Percentiles rank a stretch among this genome's conserved stretches.
These are phyloP conservation scores for Fonsecaea monophora DNA, from an alignment of 2,329 filamentous ascomycete species.

Conservation along the genomic window DNA sequence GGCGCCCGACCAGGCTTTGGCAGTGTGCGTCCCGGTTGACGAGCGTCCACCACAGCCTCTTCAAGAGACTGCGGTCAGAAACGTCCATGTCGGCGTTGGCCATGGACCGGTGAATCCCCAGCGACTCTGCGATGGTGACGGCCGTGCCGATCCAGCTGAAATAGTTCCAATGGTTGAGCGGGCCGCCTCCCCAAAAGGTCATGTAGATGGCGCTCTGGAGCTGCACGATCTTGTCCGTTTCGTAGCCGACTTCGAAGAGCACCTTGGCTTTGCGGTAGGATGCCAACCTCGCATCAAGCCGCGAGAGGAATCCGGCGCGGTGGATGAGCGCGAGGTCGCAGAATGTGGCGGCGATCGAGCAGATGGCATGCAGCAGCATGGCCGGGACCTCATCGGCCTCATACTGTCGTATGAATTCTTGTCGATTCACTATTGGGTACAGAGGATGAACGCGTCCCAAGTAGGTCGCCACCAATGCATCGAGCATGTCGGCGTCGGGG, in stretches of 20 bases:
- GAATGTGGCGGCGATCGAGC: constrained; percentile 8
- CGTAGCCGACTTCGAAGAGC: constrained; percentile 19
- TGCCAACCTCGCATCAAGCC: background rate
- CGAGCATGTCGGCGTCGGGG: background rate
- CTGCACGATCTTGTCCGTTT: constrained; percentile 13
- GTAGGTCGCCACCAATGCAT: background rate
- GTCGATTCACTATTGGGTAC: constrained; percentile 20
- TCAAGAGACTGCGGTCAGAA: constrained; percentile 8
- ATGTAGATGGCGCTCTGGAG: constrained; percentile 10
- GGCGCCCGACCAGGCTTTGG: constrained; percentile 9
- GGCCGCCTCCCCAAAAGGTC: constrained; percentile 12
- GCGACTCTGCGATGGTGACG: constrained; percentile 16
- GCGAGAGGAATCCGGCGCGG: background rate
- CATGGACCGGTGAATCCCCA: constrained; percentile 20
- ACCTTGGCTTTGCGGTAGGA: constrained; percentile 19
- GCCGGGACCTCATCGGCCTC: constrained; percentile 7
- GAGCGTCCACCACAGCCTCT: constrained; percentile 20
- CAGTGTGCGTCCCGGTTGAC: constrained; percentile 11
- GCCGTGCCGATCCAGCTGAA: constrained; percentile 3
- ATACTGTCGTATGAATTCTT: constrained; percentile 6
- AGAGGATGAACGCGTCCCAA: constrained; percentile 10
- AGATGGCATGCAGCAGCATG: constrained; percentile 16
- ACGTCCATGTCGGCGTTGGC: background rate
- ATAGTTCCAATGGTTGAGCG: constrained; percentile 11
- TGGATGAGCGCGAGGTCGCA: constrained; percentile 7